Conservation (phyloP, 768 basidiomycete species). For the Grammothele lineata region DNA sequence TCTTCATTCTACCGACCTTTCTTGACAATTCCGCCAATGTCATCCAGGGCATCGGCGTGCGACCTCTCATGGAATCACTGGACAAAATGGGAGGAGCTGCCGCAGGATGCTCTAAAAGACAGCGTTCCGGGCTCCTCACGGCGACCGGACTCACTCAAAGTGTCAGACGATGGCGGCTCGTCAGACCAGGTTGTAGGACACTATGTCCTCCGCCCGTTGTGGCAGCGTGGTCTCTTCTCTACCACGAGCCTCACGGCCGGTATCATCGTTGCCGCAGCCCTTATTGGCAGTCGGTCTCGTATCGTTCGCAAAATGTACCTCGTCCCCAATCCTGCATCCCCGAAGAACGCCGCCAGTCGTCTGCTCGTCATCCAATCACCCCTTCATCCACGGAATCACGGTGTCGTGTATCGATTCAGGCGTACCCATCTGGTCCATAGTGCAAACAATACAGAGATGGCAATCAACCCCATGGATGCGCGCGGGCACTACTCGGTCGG, state of each 20-base stretch:
- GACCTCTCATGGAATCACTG: slow-evolving; percentile 24
- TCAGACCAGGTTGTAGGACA: slow-evolving; percentile 6
- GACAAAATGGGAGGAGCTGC: slow-evolving; percentile 17
- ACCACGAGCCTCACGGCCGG: slow-evolving; percentile 16
- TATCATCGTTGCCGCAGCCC: slow-evolving; percentile 14
- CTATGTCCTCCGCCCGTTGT: slow-evolving; percentile 21
- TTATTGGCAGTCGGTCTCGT: slow-evolving; percentile 20
- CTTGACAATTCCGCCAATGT: not conserved
- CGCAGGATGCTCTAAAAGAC: not conserved
- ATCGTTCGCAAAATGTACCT: slow-evolving; percentile 21
- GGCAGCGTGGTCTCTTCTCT: slow-evolving; percentile 18
- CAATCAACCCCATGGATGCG: slow-evolving; percentile 12
- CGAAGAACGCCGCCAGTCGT: slow-evolving; percentile 1
- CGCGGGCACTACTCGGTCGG: slow-evolving; percentile 15
- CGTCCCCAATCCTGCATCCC: slow-evolving; percentile 9
- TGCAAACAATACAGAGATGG: slow-evolving; percentile 14
- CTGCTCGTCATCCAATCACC: slow-evolving; percentile 20
- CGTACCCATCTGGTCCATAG: slow-evolving; percentile 11
- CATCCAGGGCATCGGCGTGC: slow-evolving; percentile 11
- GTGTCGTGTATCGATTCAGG: slow-evolving; percentile 14
- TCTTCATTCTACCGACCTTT: not conserved
- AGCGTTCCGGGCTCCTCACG: not conserved
- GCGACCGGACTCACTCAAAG: not conserved
- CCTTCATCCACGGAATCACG: slow-evolving; percentile 15
- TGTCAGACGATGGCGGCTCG: not conserved